Conservation (phyloP, 2,329 filamentous ascomycete genomes). For the Penicillium sp. region DNA sequence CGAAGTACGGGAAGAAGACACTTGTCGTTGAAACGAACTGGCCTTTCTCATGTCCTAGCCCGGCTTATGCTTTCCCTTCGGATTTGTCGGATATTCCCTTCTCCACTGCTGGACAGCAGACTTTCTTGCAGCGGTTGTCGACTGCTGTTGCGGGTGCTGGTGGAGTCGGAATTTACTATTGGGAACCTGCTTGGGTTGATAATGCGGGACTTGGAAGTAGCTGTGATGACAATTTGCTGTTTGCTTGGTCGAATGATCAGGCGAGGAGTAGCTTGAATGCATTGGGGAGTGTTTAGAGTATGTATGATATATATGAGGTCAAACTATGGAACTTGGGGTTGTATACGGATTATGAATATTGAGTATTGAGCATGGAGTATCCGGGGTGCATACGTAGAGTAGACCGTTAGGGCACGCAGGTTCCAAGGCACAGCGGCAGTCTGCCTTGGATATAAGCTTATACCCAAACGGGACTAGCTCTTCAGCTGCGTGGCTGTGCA, state of each 20-base stretch:
- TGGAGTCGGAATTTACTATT: constrained; percentile 68
- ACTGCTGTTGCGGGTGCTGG: constrained; percentile 56
- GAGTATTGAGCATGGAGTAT: no score
- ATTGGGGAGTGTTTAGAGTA: constrained; percentile 51
- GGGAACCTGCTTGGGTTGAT: constrained; percentile 72
- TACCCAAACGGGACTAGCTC: constrained; percentile 17
- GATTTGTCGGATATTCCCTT: constrained; percentile 64
- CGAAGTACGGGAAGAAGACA: constrained; percentile 64
- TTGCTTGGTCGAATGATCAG: constrained; percentile 53
- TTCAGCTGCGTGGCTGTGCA: constrained; percentile 35
- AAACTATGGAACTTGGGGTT: no score
- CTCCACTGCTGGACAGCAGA: constrained; percentile 62
- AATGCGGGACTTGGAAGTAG: constrained; percentile 67
- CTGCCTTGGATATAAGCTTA: constrained; percentile 18
- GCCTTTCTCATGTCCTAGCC: constrained; percentile 64
- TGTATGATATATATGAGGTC: no score
- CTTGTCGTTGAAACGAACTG: constrained; percentile 72
- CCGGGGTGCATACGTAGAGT: no score
- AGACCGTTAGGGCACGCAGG: not conserved
- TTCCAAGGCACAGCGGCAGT: constrained; percentile 16
- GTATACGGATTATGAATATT: no score
- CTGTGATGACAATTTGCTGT: constrained; percentile 65
- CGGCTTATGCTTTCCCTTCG: constrained; percentile 59
- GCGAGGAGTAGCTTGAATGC: constrained; percentile 60
- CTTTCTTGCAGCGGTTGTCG: constrained; percentile 63